Percentiles rank a stretch among this genome's conserved stretches.
These are phyloP conservation scores for Eucalyptus camaldulensis DNA, from an alignment of 345 rosid genomes.

Conservation along the genomic window DNA sequence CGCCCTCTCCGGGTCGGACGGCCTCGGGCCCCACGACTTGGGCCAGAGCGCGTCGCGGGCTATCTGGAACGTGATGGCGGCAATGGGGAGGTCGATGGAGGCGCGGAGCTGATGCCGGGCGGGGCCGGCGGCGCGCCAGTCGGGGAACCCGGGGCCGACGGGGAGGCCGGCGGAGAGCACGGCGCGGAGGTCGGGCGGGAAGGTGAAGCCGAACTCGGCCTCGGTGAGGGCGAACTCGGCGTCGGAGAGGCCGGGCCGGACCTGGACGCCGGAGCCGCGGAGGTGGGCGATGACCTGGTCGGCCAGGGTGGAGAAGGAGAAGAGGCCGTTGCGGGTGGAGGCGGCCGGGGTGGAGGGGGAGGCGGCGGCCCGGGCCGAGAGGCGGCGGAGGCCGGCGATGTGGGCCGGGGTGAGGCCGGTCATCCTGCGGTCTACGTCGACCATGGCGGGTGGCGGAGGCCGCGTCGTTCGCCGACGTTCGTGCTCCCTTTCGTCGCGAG, in stretches of 20 bases:
- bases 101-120: conserved; percentile 73
- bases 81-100: conserved; percentile 75
- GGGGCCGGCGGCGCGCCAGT: conserved; percentile 72
- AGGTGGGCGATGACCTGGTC: conserved; percentile 67
- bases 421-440: conserved; percentile 97
- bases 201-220: conserved; percentile 83
- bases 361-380: conserved; percentile 91
- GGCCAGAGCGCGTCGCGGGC: conserved; percentile 87
- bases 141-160: conserved; percentile 82
- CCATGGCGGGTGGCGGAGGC: conserved; percentile 29
- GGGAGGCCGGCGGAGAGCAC: conserved; percentile 82
- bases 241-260: conserved; percentile 74
- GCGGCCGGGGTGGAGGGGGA: conserved; percentile 30
- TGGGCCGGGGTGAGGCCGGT: conserved; percentile 84
- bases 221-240: conserved; percentile 82
- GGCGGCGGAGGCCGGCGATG: conserved; percentile 87
- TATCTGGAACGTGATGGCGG: conserved; percentile 84
- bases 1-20: conserved; percentile 75
- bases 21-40: conserved; percentile 84
- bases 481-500: not conserved
- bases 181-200: conserved; percentile 94
- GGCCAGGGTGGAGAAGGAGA: conserved; percentile 65
- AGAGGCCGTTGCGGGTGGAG: conserved; percentile 51
- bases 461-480: not conserved
- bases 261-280: conserved; percentile 54